These are phyloP conservation scores for slime mould (Dictyostelium discoideum) DNA, from an alignment of 78 protist species.

Conservation along the genomic window DNA sequence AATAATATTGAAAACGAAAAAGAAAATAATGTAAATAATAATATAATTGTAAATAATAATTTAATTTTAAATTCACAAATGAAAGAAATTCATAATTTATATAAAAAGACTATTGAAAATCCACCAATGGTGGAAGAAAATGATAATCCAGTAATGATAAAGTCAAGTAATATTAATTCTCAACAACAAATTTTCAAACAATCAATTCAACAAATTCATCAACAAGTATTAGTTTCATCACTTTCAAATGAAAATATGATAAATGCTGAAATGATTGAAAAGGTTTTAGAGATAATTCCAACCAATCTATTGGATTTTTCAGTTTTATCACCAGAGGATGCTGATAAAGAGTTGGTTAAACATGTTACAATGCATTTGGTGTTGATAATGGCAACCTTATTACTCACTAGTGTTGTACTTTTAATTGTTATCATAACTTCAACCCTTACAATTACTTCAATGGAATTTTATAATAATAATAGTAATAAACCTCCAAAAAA, in stretches of 20 bases:
- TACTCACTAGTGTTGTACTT: conserved; percentile 49
- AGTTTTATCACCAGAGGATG: conserved; percentile 45
- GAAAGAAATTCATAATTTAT: conserved; percentile 18
- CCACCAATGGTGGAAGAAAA: not conserved
- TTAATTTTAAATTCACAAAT: conserved; percentile 14
- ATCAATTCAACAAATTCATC: conserved; percentile 9
- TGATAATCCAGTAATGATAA: not conserved
- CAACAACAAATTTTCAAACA: not conserved
- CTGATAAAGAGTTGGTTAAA: conserved; percentile 58
- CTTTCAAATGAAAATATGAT: not conserved
- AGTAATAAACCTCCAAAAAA: conserved; percentile 4
- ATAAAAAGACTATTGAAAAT: not conserved
- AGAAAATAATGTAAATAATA: conserved; percentile 13
- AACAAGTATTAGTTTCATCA: not conserved
- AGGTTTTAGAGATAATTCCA: conserved; percentile 30
- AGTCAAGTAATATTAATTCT: not conserved
- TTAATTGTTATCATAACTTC: conserved; percentile 42
- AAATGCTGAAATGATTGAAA: conserved; percentile 3
- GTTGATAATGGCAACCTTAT: conserved; percentile 47
- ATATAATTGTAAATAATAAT: conserved; percentile 26
- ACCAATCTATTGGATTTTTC: not conserved
- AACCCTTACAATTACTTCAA: conserved; percentile 12
- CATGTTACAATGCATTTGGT: conserved; percentile 43
- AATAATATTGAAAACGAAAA: conserved; percentile 1
- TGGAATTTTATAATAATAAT: conserved; percentile 42